Conservation (phyloP, 2,329 filamentous ascomycete genomes). For the Akanthomyces lecanii region DNA sequence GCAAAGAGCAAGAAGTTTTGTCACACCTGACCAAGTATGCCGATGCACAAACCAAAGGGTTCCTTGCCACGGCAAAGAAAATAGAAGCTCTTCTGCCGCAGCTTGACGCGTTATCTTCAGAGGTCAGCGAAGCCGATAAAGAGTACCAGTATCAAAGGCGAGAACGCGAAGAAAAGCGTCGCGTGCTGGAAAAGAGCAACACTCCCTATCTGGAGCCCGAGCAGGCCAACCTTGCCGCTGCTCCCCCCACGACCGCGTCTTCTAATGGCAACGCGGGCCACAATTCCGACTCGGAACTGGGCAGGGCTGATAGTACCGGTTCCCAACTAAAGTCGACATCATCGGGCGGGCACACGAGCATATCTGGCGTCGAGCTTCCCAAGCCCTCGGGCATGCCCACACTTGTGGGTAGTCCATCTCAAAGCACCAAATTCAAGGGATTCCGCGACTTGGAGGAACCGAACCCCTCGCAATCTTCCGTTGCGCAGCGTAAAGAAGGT, state of each 20-base stretch:
- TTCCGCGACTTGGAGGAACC: constrained; percentile 90
- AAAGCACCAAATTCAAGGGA: constrained; percentile 71
- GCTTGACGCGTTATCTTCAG: constrained; percentile 78
- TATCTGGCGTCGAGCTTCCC: constrained; percentile 42
- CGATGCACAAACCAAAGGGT: constrained; percentile 80
- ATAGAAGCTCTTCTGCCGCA: constrained; percentile 84
- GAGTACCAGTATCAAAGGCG: constrained; percentile 92
- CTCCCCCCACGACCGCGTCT: constrained; percentile 26
- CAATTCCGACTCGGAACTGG: constrained; percentile 64
- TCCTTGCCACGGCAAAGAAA: constrained; percentile 77
- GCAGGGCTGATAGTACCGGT: constrained; percentile 68
- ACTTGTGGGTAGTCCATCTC: constrained; percentile 46
- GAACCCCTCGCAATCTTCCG: constrained; percentile 51
- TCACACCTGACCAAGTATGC: constrained; percentile 94
- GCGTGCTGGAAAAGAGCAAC: constrained; percentile 83
- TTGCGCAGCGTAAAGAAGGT: constrained; percentile 79
- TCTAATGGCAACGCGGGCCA: constrained; percentile 45
- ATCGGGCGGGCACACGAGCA: constrained; percentile 38
- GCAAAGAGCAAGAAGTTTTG: constrained; percentile 94
- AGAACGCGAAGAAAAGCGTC: constrained; percentile 92
- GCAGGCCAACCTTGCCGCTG: constrained; percentile 41
- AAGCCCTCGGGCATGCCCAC: constrained; percentile 54
- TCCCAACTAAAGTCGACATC: constrained; percentile 58
- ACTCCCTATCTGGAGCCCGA: constrained; percentile 69
- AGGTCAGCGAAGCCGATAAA: constrained; percentile 92